Percentiles rank a stretch among this genome's conserved stretches.
Conservation (phyloP, 768 basidiomycete genomes). For the Cyclocybe cylindracea region DNA sequence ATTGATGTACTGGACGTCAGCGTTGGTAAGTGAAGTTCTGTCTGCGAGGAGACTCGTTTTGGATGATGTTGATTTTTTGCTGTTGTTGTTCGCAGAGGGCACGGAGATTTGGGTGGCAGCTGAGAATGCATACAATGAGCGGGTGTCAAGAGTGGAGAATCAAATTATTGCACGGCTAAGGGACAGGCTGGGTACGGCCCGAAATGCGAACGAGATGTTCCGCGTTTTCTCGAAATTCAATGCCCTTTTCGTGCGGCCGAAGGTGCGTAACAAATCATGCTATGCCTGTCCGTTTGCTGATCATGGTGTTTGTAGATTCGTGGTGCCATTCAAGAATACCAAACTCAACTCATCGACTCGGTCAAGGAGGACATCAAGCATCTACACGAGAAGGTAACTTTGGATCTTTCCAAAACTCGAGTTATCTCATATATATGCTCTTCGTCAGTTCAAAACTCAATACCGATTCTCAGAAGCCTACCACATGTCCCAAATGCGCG, state of each 20-base stretch:
- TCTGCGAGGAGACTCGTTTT: neutral
- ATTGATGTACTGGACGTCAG: constrained; percentile 96
- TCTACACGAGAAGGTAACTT: constrained; percentile 82
- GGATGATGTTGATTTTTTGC: neutral
- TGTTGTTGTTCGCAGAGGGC: constrained; percentile 60
- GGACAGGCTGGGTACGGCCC: constrained; percentile 89
- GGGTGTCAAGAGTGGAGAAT: constrained; percentile 96
- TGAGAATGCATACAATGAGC: constrained; percentile 97
- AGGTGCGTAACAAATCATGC: constrained; percentile 50
- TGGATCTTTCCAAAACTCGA: neutral
- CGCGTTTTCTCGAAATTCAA: constrained; percentile 99
- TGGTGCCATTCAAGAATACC: constrained; percentile 98
- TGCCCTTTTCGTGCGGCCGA: constrained; percentile 92
- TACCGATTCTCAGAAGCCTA: constrained; percentile 95
- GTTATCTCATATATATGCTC: neutral
- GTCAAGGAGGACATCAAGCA: constrained; percentile 98
- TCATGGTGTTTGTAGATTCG: constrained; percentile 61
- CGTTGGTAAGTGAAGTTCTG: constrained; percentile 54
- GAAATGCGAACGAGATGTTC: constrained; percentile 99
- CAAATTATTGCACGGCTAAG: constrained; percentile 94
- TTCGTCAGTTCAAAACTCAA: constrained; percentile 83
- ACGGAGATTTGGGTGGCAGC: constrained; percentile 98
- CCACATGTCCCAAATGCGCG: constrained; percentile 98
- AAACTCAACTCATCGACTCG: constrained; percentile 97
- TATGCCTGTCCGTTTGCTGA: neutral